Evolutionary conservation across 257 asterid genomes (phyloP).

Genomic region (Solanum neorickii): DNA sequence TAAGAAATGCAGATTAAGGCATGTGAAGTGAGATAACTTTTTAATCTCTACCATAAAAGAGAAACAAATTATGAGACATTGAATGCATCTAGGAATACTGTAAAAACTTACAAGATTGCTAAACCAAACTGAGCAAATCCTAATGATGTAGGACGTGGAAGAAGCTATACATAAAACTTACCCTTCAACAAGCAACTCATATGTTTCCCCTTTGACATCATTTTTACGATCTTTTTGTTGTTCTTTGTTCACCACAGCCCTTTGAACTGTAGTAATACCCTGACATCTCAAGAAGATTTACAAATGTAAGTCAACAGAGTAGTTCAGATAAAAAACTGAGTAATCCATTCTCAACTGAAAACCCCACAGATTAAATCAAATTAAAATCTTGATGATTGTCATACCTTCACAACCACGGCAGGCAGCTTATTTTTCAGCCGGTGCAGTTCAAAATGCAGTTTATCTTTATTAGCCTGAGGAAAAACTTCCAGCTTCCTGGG

Average conservation of each 20-base stretch:
- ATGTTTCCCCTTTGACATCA: conserved; percentile 16
- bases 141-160: neutral
- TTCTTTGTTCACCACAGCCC: conserved; percentile 61
- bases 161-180: conserved; percentile 14
- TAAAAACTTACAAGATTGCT: neutral
- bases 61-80: neutral
- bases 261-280: conserved; percentile 83
- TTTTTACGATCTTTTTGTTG: neutral
- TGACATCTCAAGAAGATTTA: conserved; percentile 12
- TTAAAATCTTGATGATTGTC: neutral
- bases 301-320: neutral
- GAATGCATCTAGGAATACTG: neutral
- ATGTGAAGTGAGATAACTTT: neutral
- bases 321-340: neutral
- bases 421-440: conserved; percentile 54
- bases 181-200: conserved; percentile 89
- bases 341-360: neutral
- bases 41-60: neutral
- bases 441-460: conserved; percentile 65
- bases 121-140: neutral
- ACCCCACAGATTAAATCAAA: neutral
- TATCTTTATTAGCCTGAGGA: conserved; percentile 34
- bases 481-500: conserved; percentile 44
- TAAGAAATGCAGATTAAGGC: neutral
- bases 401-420: conserved; percentile 73